A percentile compares a stretch with the other conserved stretches of the same genome.
Conservation (phyloP, 2,329 filamentous ascomycete genomes). For the Didymella arachidicola region DNA sequence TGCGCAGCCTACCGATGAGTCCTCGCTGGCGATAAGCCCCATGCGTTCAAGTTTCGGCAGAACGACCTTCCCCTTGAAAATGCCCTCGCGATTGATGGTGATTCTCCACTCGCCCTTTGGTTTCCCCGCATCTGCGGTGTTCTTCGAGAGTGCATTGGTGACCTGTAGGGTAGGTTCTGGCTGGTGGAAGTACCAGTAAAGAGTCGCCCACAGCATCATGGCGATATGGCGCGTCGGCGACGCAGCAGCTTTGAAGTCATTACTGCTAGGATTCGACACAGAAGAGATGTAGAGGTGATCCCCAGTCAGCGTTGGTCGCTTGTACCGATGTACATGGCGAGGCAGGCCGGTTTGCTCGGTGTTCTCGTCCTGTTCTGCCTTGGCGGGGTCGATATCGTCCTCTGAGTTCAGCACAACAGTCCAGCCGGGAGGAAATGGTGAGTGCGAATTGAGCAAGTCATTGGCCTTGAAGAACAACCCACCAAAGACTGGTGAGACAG, state of each 20-base stretch:
- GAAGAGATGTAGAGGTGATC: conserved; percentile 92
- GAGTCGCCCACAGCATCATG: conserved; percentile 93
- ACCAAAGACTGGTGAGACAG: conserved; percentile 86
- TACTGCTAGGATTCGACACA: conserved; percentile 81
- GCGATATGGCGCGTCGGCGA: conserved; percentile 90
- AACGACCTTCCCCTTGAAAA: conserved; percentile 81
- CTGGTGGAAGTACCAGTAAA: conserved; percentile 98
- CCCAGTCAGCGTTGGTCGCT: conserved; percentile 74
- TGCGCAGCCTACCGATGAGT: conserved; percentile 75
- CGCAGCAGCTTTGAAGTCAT: conserved; percentile 78
- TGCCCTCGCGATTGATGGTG: conserved; percentile 84
- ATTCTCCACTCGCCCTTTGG: conserved; percentile 89
- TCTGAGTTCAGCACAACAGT: conserved; percentile 84
- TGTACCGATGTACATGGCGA: conserved; percentile 70
- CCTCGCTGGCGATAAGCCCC: conserved; percentile 79
- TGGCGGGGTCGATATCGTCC: conserved; percentile 47
- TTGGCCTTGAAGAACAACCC: conserved; percentile 88
- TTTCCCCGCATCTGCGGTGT: conserved; percentile 71
- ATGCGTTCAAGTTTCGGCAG: conserved; percentile 92
- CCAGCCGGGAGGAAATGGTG: conserved; percentile 85
- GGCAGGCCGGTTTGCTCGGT: conserved; percentile 40
- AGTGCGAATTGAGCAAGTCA: conserved; percentile 70
- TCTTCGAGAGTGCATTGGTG: conserved; percentile 67
- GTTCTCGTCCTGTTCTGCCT: conserved; percentile 42
- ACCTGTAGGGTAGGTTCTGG: conserved; percentile 72